These are phyloP conservation scores for Sporothrix humicola DNA, from an alignment of 2,329 filamentous ascomycete genomes.

Conservation along the genomic window DNA sequence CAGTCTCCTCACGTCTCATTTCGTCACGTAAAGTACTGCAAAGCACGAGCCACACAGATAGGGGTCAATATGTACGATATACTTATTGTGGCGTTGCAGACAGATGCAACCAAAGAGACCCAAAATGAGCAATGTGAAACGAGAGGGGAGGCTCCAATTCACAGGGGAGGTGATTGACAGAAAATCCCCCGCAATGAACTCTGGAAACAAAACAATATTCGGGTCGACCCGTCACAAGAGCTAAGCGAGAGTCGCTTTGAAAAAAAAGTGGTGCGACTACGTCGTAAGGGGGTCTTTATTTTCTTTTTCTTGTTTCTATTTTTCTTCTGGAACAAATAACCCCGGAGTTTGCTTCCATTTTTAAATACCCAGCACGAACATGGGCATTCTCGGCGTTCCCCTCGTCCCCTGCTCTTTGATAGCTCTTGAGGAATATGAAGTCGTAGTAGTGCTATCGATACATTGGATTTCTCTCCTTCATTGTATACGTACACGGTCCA, in stretches of 20 bases:
- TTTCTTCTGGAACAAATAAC: not conserved
- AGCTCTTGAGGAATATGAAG: not conserved
- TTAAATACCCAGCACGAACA: not conserved
- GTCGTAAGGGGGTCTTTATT: constrained; percentile 1
- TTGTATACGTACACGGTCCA: too few relatives aligned
- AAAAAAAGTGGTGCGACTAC: constrained; percentile 1
- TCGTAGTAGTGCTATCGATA: not conserved
- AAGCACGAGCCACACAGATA: not conserved
- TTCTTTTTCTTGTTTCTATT: constrained; percentile 1
- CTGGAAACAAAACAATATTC: not conserved
- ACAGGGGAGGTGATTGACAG: not conserved
- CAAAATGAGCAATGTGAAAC: not conserved
- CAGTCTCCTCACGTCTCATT: not conserved
- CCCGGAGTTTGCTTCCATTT: not conserved
- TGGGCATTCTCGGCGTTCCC: not conserved
- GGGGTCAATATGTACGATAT: not conserved
- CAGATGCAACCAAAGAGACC: not conserved
- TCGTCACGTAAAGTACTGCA: constrained; percentile 1
- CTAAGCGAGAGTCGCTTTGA: not conserved
- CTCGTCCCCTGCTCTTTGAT: not conserved
- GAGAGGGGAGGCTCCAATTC: not conserved
- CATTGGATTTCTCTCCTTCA: too few relatives aligned
- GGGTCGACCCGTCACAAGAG: not conserved
- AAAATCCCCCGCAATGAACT: not conserved
- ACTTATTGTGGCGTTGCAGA: not conserved